Evolutionary conservation across 441 rosid species (phyloP).

Genomic region (Jatropha podagrica): DNA sequence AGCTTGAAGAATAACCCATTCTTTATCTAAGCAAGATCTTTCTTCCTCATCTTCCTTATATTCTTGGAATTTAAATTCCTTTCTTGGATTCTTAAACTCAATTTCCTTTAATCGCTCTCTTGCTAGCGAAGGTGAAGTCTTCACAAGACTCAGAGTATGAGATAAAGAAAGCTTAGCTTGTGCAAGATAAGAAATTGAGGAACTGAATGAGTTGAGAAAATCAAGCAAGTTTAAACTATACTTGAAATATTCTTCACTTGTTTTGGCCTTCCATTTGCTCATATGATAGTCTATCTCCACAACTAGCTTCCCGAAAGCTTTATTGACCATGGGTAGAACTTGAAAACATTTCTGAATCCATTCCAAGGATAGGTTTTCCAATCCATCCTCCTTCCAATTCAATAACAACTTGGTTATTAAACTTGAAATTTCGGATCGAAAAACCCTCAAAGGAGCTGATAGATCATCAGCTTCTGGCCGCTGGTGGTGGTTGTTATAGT

Average conservation of each 20-base stretch:
- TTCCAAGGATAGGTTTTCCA: slow-evolving; percentile 33
- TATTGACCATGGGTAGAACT: slow-evolving; percentile 43
- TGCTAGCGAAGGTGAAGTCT: slow-evolving; percentile 38
- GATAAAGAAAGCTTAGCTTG: slow-evolving; percentile 41
- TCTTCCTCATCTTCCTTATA: slow-evolving; percentile 22
- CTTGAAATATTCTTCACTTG: slow-evolving; percentile 46
- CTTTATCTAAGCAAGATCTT: slow-evolving; percentile 32
- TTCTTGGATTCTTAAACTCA: slow-evolving; percentile 21
- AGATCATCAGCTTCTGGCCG: slow-evolving; percentile 23
- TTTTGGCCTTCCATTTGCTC: slow-evolving; percentile 43
- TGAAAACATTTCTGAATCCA: slow-evolving; percentile 50
- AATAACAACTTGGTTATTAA: slow-evolving; percentile 30
- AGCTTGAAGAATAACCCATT: slow-evolving; percentile 40
- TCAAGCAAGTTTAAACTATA: slow-evolving; percentile 49
- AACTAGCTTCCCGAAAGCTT: slow-evolving; percentile 52
- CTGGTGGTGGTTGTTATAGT: slow-evolving; percentile 27
- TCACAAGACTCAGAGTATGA: slow-evolving; percentile 44
- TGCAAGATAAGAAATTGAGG: slow-evolving; percentile 42
- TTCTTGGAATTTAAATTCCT: slow-evolving; percentile 24
- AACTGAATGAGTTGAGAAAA: slow-evolving; percentile 44
- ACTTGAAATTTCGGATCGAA: slow-evolving; percentile 37
- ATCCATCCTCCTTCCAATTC: slow-evolving; percentile 30
- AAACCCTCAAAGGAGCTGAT: slow-evolving; percentile 38
- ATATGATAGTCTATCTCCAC: slow-evolving; percentile 47
- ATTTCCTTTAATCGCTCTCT: slow-evolving; percentile 37